These are phyloP conservation scores for Diaporthe eres DNA, from an alignment of 2,329 filamentous ascomycete genomes.

Conservation along the genomic window DNA sequence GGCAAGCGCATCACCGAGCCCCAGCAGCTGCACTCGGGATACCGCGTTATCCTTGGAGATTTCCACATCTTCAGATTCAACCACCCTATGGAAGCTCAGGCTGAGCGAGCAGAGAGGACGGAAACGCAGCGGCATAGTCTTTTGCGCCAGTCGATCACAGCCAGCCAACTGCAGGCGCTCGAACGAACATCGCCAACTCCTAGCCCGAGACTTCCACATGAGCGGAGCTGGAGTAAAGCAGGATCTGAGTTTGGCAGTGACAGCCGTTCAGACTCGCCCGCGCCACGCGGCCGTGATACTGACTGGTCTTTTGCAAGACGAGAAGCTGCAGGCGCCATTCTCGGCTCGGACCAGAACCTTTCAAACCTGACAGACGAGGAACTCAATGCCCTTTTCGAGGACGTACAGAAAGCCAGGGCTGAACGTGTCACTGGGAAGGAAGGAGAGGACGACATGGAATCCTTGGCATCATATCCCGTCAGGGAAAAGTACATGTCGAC, in stretches of 20 bases:
- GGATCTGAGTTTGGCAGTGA: slow-evolving; percentile 84
- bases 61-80: slow-evolving; percentile 99
- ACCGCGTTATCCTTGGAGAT: slow-evolving; percentile 94
- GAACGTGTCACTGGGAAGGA: slow-evolving; percentile 80
- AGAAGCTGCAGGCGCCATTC: slow-evolving; percentile 91
- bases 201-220: slow-evolving; percentile 74
- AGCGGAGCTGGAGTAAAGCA: slow-evolving; percentile 83
- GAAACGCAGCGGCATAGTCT: slow-evolving; percentile 79
- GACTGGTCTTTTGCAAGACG: slow-evolving; percentile 96
- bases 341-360: slow-evolving; percentile 93
- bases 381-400: slow-evolving; percentile 92
- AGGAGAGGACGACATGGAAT: slow-evolving; percentile 91
- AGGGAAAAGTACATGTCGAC: slow-evolving; percentile 97
- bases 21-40: slow-evolving; percentile 89
- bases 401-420: slow-evolving; percentile 89
- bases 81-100: slow-evolving; percentile 94
- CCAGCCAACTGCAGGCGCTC: slow-evolving; percentile 72
- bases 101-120: slow-evolving; percentile 81
- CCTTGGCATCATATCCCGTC: slow-evolving; percentile 86
- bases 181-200: slow-evolving; percentile 70
- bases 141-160: slow-evolving; percentile 84
- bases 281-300: slow-evolving; percentile 81
- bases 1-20: slow-evolving; percentile 90
- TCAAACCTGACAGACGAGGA: slow-evolving; percentile 93
- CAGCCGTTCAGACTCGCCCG: slow-evolving; percentile 84